phyloP scores from a whole-genome alignment of 352 stramenopile species.

The Phytophthora citrophthora region DNA sequence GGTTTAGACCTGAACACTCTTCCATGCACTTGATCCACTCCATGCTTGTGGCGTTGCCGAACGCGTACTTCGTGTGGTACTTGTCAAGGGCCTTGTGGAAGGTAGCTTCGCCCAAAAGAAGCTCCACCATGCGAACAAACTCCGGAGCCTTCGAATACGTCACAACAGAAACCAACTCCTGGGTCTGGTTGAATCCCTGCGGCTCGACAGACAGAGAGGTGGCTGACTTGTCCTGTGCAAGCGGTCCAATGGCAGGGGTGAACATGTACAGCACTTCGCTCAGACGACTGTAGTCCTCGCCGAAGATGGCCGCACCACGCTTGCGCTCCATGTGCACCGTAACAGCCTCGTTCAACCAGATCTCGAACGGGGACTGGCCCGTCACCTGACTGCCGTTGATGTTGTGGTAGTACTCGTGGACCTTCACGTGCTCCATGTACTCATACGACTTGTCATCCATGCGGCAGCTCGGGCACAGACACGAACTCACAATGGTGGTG shows the following conservation, averaged over 20 bases:
- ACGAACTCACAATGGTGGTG: constrained; percentile 82
- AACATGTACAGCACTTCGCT: constrained; percentile 81
- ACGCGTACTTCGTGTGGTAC: constrained; percentile 82
- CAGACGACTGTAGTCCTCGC: constrained; percentile 72
- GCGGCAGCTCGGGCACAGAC: constrained; percentile 71
- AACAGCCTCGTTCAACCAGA: constrained; percentile 84
- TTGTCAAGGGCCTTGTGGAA: constrained; percentile 83
- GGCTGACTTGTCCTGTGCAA: constrained; percentile 73
- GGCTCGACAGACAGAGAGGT: constrained; percentile 76
- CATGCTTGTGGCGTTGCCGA: constrained; percentile 73
- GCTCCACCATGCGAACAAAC: constrained; percentile 81
- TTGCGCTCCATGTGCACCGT: constrained; percentile 86
- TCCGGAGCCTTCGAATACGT: constrained; percentile 84
- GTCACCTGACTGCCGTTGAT: constrained; percentile 84
- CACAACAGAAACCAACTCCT: constrained; percentile 79
- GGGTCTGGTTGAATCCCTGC: constrained; percentile 80
- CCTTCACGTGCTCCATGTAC: constrained; percentile 87
- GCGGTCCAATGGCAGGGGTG: constrained; percentile 68
- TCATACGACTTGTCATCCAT: constrained; percentile 82
- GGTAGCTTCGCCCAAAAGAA: constrained; percentile 63
- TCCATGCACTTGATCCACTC: constrained; percentile 85
- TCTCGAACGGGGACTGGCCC: constrained; percentile 82
- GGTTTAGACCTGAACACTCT: constrained; percentile 61
- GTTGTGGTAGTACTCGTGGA: constrained; percentile 88
- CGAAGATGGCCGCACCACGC: constrained; percentile 67